These are phyloP conservation scores for Elsinoe arachidis DNA, from an alignment of 2,329 filamentous ascomycete species.

Conservation along the genomic window DNA sequence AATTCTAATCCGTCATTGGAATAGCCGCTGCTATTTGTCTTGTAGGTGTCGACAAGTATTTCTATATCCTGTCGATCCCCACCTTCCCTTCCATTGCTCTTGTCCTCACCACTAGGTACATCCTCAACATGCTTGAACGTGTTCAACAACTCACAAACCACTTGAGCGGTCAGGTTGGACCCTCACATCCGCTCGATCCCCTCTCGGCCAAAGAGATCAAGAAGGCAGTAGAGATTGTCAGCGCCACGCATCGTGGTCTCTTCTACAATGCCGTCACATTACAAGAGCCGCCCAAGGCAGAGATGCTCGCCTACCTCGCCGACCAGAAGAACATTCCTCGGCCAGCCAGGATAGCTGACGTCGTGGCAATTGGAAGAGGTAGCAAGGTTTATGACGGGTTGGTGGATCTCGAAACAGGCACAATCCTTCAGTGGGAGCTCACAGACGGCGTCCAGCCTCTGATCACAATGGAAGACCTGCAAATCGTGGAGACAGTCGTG, in stretches of 20 bases:
- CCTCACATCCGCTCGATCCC: slow-evolving; percentile 69
- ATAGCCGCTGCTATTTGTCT: background rate
- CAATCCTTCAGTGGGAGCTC: slow-evolving; percentile 65
- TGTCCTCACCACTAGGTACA: background rate
- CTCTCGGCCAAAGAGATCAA: slow-evolving; percentile 66
- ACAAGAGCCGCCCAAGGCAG: slow-evolving; percentile 74
- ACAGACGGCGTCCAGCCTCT: slow-evolving; percentile 73
- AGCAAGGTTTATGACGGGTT: slow-evolving; percentile 77
- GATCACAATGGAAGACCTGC: slow-evolving; percentile 86
- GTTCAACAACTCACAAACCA: slow-evolving; percentile 56
- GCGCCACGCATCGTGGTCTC: slow-evolving; percentile 59
- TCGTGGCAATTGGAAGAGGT: slow-evolving; percentile 70
- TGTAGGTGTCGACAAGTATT: slow-evolving; percentile 1
- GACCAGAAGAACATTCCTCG: slow-evolving; percentile 51
- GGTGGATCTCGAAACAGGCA: slow-evolving; percentile 60
- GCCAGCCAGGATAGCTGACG: slow-evolving; percentile 67
- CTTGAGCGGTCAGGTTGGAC: slow-evolving; percentile 45
- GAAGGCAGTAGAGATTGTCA: slow-evolving; percentile 57
- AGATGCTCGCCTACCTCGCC: slow-evolving; percentile 72
- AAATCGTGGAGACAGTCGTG: slow-evolving; percentile 66
- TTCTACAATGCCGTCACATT: slow-evolving; percentile 82
- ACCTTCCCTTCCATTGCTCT: background rate
- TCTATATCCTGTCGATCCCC: background rate
- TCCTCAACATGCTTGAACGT: slow-evolving; percentile 51
- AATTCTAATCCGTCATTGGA: background rate